phyloP scores from a whole-genome alignment of 2,329 filamentous ascomycete species.

The Diplodia scrobiculata region DNA sequence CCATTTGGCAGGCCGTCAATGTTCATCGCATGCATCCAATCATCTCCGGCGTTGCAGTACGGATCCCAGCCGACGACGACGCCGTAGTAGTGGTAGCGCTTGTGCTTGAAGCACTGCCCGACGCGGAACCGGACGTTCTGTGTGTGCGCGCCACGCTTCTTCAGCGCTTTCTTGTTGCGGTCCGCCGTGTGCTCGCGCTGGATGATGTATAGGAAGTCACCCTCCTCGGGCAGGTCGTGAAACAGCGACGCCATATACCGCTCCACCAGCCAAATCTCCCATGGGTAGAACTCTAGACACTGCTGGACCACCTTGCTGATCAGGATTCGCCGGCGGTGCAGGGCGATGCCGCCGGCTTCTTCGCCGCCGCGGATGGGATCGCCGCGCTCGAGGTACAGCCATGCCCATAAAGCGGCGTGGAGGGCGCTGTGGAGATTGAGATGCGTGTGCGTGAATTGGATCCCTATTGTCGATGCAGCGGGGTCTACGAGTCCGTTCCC shows the following conservation, averaged over 20 bases:
- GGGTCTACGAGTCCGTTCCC: background rate
- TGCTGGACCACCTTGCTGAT: constrained; percentile 66
- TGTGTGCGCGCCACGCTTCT: constrained; percentile 37
- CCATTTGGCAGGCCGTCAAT: constrained; percentile 64
- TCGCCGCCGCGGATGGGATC: constrained; percentile 35
- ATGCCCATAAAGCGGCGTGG: constrained; percentile 75
- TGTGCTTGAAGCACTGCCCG: constrained; percentile 83
- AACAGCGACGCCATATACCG: constrained; percentile 68
- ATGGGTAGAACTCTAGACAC: constrained; percentile 66
- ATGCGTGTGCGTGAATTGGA: constrained; percentile 28
- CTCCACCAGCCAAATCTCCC: constrained; percentile 72
- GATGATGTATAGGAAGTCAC: constrained; percentile 59
- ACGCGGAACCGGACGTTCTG: constrained; percentile 44
- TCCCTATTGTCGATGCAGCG: constrained; percentile 6
- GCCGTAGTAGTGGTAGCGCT: constrained; percentile 74
- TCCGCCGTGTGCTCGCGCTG: constrained; percentile 41
- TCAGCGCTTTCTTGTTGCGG: constrained; percentile 57
- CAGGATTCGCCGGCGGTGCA: constrained; percentile 54
- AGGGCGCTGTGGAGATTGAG: constrained; percentile 61
- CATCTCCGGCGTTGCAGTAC: constrained; percentile 60
- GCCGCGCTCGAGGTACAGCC: constrained; percentile 44
- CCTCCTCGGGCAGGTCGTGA: constrained; percentile 55
- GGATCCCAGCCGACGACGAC: constrained; percentile 86
- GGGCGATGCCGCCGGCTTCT: constrained; percentile 33
- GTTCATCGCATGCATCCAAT: constrained; percentile 65